Percentiles rank a stretch among this genome's conserved stretches.
phyloP scores from a whole-genome alignment of 495 filamentous ascomycete genomes.

The Lentithecium fluviatile region DNA sequence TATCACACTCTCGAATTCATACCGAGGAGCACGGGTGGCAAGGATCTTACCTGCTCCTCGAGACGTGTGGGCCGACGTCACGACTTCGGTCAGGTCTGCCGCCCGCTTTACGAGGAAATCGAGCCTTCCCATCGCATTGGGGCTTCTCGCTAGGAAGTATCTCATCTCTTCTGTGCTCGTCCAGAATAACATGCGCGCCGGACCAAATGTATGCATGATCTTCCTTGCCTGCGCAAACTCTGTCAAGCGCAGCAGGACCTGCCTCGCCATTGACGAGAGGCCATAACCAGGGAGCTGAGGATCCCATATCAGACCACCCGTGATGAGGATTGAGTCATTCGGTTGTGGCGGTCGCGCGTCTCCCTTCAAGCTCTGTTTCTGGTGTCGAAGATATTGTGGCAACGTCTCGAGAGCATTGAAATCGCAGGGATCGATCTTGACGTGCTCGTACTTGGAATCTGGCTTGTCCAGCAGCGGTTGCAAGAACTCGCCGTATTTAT shows the following conservation, averaged over 20 bases:
- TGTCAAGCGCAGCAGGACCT: conserved; percentile 45
- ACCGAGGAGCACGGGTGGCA: conserved; percentile 49
- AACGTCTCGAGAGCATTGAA: too few species aligned
- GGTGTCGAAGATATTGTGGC: conserved; percentile 58
- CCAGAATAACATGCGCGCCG: conserved; percentile 71
- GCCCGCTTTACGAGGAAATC: conserved; percentile 38
- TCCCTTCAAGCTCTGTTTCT: conserved; percentile 39
- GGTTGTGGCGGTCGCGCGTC: conserved; percentile 43
- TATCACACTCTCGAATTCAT: conserved; percentile 40
- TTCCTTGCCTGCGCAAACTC: conserved; percentile 43
- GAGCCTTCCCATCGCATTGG: too few species aligned
- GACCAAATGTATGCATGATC: conserved; percentile 63
- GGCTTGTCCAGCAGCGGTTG: conserved; percentile 57
- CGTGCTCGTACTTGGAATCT: conserved; percentile 53
- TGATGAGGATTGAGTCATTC: conserved; percentile 67
- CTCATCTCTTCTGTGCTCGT: conserved; percentile 53
- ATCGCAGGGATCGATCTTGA: too few species aligned
- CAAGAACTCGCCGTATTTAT: conserved; percentile 58
- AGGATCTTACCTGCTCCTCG: conserved; percentile 57
- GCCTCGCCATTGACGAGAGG: conserved; percentile 31
- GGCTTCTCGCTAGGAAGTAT: conserved; percentile 53
- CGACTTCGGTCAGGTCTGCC: conserved; percentile 12
- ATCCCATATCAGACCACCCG: conserved; percentile 27
- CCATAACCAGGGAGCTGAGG: conserved; percentile 14
- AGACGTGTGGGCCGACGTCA: neutral